These are phyloP conservation scores for Maudiozyma turicensis DNA, from an alignment of 805 yeast genomes.

Conservation along the genomic window DNA sequence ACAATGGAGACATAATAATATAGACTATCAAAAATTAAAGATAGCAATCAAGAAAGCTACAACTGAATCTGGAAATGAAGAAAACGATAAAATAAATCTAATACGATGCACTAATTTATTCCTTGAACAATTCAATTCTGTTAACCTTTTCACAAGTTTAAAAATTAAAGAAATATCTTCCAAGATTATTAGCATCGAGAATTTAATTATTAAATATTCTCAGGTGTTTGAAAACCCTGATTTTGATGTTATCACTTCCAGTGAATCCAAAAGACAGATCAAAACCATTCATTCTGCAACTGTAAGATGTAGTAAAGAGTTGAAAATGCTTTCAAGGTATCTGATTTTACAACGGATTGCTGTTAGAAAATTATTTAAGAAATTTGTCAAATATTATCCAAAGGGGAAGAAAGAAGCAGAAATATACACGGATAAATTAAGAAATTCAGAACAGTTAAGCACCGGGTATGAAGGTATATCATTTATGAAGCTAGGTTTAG, in stretches of 20 bases:
- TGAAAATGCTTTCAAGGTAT: slow-evolving; percentile 47
- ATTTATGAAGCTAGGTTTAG: slow-evolving; percentile 40
- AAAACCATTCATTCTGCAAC: slow-evolving; percentile 13
- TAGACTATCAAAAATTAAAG: slow-evolving; percentile 75
- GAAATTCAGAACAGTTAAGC: slow-evolving; percentile 9
- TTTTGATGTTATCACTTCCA: background rate
- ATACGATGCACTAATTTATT: slow-evolving; percentile 7
- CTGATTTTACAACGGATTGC: slow-evolving; percentile 54
- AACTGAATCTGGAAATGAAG: slow-evolving; percentile 1
- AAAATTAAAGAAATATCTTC: slow-evolving; percentile 25
- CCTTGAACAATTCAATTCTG: slow-evolving; percentile 17
- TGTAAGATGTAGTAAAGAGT: slow-evolving; percentile 25
- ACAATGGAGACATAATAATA: slow-evolving; percentile 78
- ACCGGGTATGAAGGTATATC: slow-evolving; percentile 35
- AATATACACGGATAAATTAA: slow-evolving; percentile 9
- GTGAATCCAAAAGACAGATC: slow-evolving; percentile 6
- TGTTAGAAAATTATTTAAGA: slow-evolving; percentile 49
- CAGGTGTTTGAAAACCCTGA: slow-evolving; percentile 1
- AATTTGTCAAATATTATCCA: slow-evolving; percentile 28
- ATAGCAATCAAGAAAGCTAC: slow-evolving; percentile 53
- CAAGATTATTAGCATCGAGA: slow-evolving; percentile 21
- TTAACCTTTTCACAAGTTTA: slow-evolving; percentile 21
- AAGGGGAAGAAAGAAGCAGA: slow-evolving; percentile 7
- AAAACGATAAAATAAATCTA: background rate
- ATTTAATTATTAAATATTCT: slow-evolving; percentile 14